These are phyloP conservation scores for Allomyces macrogynus DNA, from an alignment of 192 early-diverging fungal species.

Conservation along the genomic window DNA sequence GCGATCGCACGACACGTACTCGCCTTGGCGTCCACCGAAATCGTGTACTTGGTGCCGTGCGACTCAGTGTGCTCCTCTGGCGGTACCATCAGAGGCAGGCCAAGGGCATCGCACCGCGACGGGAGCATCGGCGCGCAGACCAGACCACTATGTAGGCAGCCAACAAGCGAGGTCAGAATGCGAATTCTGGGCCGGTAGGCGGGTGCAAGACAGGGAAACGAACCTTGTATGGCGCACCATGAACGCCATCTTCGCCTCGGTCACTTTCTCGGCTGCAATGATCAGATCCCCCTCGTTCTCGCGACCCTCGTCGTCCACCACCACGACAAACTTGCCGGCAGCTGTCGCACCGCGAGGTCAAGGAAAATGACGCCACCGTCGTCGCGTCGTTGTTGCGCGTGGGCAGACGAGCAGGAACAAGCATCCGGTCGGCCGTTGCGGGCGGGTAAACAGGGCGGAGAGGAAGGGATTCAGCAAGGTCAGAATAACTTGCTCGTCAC, in stretches of 20 bases:
- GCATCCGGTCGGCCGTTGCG: no score
- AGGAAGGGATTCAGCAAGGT: no score
- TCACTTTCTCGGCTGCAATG: conserved; percentile 85
- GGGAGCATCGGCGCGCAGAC: conserved; percentile 72
- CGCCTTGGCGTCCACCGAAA: conserved; percentile 65
- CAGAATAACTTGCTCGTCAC: no score
- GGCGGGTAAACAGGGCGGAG: no score
- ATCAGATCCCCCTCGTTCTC: conserved; percentile 99
- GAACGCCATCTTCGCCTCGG: conserved; percentile 82
- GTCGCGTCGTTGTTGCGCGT: no score
- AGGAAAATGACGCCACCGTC: no score
- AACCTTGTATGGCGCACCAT: conserved; percentile 85
- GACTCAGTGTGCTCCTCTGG: conserved; percentile 55
- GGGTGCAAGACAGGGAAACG: neutral
- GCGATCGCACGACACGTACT: conserved; percentile 1
- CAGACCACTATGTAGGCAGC: conserved; percentile 40
- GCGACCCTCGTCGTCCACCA: conserved; percentile 91
- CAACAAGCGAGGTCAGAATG: no score
- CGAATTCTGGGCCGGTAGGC: no score
- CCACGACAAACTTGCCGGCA: conserved; percentile 68
- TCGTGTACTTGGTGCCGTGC: conserved; percentile 82
- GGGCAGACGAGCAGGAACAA: no score
- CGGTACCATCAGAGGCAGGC: conserved; percentile 87
- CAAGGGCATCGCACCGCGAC: conserved; percentile 59
- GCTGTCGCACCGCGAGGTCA: conserved; percentile 15